Conservation (phyloP, 2,329 filamentous ascomycete species). For the Sporothrix schenckii region DNA sequence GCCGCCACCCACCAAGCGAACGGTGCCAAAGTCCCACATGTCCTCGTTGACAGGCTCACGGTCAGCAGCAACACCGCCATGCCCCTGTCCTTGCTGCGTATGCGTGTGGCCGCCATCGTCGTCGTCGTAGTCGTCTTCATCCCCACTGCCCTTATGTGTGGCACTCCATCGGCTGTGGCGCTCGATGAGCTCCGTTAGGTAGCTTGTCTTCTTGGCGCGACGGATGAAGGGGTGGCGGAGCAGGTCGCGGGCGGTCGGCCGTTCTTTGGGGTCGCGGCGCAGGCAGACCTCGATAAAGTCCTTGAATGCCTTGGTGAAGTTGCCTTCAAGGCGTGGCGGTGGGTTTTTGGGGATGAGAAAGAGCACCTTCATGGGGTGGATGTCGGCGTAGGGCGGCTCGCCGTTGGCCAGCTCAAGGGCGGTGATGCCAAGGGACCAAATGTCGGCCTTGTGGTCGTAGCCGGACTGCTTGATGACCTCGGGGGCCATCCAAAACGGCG, state of each 20-base stretch:
- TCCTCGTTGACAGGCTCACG: slow-evolving; percentile 71
- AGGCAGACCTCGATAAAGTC: slow-evolving; percentile 84
- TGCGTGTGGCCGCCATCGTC: slow-evolving; percentile 49
- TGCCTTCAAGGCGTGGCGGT: slow-evolving; percentile 77
- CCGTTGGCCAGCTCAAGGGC: slow-evolving; percentile 89
- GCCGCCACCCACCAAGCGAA: slow-evolving; percentile 72
- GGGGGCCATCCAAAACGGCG: slow-evolving; percentile 99
- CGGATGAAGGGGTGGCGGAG: slow-evolving; percentile 88
- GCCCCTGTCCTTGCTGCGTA: slow-evolving; percentile 42
- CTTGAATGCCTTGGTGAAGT: slow-evolving; percentile 81
- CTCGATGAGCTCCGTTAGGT: slow-evolving; percentile 93
- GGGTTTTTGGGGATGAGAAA: slow-evolving; percentile 96
- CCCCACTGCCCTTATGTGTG: slow-evolving; percentile 61
- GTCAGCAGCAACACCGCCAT: slow-evolving; percentile 44
- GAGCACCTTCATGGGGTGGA: slow-evolving; percentile 97
- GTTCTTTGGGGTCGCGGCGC: slow-evolving; percentile 83
- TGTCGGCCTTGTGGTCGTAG: slow-evolving; percentile 96
- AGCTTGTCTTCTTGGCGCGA: slow-evolving; percentile 92
- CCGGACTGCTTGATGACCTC: slow-evolving; percentile 98
- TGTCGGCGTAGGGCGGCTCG: slow-evolving; percentile 92
- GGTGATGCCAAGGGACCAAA: slow-evolving; percentile 95
- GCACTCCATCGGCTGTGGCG: slow-evolving; percentile 84
- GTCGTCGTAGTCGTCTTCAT: slow-evolving; percentile 63
- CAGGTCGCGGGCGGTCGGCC: slow-evolving; percentile 83
- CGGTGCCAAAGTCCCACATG: slow-evolving; percentile 98